Evolutionary conservation across 2,329 filamentous ascomycete genomes (phyloP).

Genomic region (Escovopsis sp.): DNA sequence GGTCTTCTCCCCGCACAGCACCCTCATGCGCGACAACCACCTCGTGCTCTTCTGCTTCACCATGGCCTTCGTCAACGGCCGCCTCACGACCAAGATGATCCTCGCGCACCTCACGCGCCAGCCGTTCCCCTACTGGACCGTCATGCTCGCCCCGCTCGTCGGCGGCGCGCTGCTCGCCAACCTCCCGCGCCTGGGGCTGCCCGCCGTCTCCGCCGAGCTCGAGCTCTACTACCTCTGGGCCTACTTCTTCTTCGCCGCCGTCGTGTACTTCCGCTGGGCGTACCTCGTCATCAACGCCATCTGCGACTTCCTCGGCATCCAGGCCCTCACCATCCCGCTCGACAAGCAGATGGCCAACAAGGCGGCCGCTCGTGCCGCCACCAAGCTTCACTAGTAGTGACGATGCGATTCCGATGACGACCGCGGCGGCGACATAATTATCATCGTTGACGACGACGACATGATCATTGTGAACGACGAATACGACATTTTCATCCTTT

Average conservation of each 20-base stretch:
- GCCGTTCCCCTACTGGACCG: conserved; percentile 80
- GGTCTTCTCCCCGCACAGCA: no score
- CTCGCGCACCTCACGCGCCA: conserved; percentile 81
- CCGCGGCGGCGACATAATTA: no score
- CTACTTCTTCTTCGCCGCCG: conserved; percentile 74
- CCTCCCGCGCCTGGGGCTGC: conserved; percentile 53
- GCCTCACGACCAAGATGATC: conserved; percentile 91
- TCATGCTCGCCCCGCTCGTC: conserved; percentile 65
- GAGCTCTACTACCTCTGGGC: conserved; percentile 83
- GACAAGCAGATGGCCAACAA: conserved; percentile 43
- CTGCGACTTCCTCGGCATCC: conserved; percentile 95
- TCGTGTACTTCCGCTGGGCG: conserved; percentile 94
- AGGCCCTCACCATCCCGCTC: conserved; percentile 95
- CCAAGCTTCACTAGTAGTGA: conserved; percentile 22
- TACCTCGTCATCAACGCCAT: conserved; percentile 95
- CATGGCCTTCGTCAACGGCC: conserved; percentile 80
- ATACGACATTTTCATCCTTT: no score
- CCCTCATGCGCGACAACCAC: conserved; percentile 65
- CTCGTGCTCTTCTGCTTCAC: conserved; percentile 83
- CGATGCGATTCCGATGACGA: no score
- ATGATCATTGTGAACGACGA: no score
- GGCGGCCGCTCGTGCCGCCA: conserved; percentile 22
- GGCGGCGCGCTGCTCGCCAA: conserved; percentile 53
- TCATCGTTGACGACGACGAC: no score
- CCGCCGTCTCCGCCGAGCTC: conserved; percentile 50